Conservation (phyloP, 2,329 filamentous ascomycete genomes). For the Talaromyces sp. region DNA sequence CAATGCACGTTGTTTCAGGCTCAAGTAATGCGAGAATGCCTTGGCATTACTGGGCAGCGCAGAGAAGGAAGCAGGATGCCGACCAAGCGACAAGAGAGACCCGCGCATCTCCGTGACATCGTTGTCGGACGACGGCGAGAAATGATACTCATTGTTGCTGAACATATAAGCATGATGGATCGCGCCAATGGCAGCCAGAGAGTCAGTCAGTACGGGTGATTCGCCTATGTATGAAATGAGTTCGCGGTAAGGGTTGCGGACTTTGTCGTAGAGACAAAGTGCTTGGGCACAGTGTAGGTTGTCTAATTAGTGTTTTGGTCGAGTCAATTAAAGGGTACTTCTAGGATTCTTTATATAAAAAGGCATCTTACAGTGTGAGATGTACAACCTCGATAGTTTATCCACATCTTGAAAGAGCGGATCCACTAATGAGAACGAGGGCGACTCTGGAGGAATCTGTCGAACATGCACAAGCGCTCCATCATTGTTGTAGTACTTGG, state of each 20-base stretch:
- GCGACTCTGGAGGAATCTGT: slow-evolving; percentile 12
- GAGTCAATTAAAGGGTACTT: background rate
- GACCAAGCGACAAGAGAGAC: background rate
- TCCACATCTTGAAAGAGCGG: slow-evolving; percentile 44
- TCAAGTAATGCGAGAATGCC: slow-evolving; percentile 36
- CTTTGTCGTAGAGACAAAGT: slow-evolving; percentile 43
- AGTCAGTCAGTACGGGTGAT: slow-evolving; percentile 41
- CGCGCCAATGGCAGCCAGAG: slow-evolving; percentile 45
- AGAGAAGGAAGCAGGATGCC: slow-evolving; percentile 20
- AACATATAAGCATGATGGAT: slow-evolving; percentile 40
- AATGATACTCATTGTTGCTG: slow-evolving; percentile 21
- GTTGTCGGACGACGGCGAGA: background rate
- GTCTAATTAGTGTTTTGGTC: slow-evolving; percentile 19
- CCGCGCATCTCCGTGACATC: background rate
- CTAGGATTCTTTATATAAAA: slow-evolving; percentile 16
- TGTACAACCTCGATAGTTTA: slow-evolving; percentile 40
- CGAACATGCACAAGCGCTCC: slow-evolving; percentile 14
- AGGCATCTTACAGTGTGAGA: slow-evolving; percentile 37
- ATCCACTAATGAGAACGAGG: slow-evolving; percentile 40
- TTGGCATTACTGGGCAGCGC: slow-evolving; percentile 24
- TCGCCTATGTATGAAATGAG: slow-evolving; percentile 41
- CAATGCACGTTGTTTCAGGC: slow-evolving; percentile 46
- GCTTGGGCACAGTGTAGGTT: slow-evolving; percentile 37
- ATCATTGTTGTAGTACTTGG: background rate
- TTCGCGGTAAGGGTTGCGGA: slow-evolving; percentile 45